These are phyloP conservation scores for Cordyceps cicadae DNA, from an alignment of 2,329 filamentous ascomycete genomes.

Conservation along the genomic window DNA sequence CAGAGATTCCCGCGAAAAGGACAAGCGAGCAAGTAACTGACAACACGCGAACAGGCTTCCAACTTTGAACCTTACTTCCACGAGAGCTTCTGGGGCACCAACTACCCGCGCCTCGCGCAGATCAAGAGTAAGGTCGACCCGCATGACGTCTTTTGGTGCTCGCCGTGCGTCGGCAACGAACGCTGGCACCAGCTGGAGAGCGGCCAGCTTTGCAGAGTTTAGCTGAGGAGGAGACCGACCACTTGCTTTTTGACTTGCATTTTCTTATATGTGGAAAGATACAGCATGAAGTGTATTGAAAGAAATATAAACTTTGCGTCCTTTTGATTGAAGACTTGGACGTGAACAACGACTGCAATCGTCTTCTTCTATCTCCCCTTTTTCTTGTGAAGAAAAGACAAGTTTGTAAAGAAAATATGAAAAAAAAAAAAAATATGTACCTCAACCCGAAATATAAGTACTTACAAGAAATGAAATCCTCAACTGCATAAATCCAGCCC, in stretches of 20 bases:
- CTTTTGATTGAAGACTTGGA: neutral
- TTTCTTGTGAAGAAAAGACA: neutral
- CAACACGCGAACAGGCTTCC: slow-evolving; percentile 22
- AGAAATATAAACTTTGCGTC: neutral
- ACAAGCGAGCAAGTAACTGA: neutral
- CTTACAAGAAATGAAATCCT: no score
- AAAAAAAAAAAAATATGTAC: no score
- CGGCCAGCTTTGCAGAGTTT: slow-evolving; percentile 20
- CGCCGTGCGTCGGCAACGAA: slow-evolving; percentile 39
- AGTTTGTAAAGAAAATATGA: no score
- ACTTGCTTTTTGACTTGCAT: no score
- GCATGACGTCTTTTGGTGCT: slow-evolving; percentile 39
- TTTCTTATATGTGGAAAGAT: neutral
- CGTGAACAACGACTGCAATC: neutral
- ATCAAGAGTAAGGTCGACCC: slow-evolving; percentile 42
- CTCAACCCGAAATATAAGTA: neutral
- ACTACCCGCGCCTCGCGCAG: slow-evolving; percentile 34
- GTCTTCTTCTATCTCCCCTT: neutral
- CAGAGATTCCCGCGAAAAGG: neutral
- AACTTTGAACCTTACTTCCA: slow-evolving; percentile 31
- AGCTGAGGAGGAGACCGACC: neutral
- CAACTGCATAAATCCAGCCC: neutral
- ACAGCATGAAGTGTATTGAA: neutral
- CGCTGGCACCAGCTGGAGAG: slow-evolving; percentile 24
- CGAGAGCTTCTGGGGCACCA: slow-evolving; percentile 34